Percentiles rank a stretch among this genome's conserved stretches.
These are phyloP conservation scores for Malania oleifera DNA, from an alignment of 164 flowering plant genomes.

Conservation along the genomic window DNA sequence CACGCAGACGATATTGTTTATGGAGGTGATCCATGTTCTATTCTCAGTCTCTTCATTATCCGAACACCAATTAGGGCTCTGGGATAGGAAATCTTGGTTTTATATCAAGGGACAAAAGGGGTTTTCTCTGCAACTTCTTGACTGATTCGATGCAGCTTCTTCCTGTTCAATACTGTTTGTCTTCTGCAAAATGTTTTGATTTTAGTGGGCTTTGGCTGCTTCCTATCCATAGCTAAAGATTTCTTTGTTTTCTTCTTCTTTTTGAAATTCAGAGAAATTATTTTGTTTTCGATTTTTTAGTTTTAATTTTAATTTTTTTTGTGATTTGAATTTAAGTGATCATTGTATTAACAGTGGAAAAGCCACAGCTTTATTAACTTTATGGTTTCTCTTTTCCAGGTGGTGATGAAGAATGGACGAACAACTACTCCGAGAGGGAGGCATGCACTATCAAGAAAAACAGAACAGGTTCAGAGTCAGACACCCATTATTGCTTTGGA, in stretches of 20 bases:
- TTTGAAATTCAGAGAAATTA: constrained; percentile 9
- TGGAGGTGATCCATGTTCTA: constrained; percentile 25
- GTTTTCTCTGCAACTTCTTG: constrained; percentile 7
- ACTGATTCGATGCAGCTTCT: constrained; percentile 12
- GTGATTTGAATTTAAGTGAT: constrained; percentile 20
- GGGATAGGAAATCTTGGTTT: constrained; percentile 9
- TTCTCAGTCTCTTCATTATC: constrained; percentile 5
- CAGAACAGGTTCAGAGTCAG: constrained; percentile 73
- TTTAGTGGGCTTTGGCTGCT: constrained; percentile 12
- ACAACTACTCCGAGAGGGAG: constrained; percentile 60
- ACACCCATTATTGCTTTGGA: constrained; percentile 31
- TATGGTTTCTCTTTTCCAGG: constrained; percentile 43
- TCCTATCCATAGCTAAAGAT: constrained; percentile 18
- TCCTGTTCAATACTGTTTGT: constrained; percentile 12
- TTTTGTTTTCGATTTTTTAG: not conserved
- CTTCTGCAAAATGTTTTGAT: constrained; percentile 3
- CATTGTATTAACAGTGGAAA: constrained; percentile 14
- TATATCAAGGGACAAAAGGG: constrained; percentile 3
- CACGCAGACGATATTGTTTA: constrained; percentile 30
- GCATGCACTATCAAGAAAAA: constrained; percentile 88
- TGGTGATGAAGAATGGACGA: constrained; percentile 81
- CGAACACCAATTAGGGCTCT: constrained; percentile 7
- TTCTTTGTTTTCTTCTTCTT: constrained; percentile 19
- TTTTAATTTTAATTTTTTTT: constrained; percentile 7
- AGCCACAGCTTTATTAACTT: constrained; percentile 24